These are phyloP conservation scores for Botryotinia calthae DNA, from an alignment of 2,329 filamentous ascomycete species.

Conservation along the genomic window DNA sequence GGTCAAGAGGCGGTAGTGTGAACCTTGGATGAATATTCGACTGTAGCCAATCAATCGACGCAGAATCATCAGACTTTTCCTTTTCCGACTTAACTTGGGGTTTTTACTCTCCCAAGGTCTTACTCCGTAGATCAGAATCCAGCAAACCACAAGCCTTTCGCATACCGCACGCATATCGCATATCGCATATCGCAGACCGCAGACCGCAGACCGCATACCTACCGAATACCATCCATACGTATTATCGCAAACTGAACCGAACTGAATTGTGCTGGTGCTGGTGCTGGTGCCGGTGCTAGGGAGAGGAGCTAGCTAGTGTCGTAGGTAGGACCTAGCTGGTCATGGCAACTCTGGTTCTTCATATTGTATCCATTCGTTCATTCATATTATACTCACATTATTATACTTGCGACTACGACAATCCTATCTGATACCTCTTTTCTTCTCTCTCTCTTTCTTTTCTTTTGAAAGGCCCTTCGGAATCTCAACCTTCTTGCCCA, in stretches of 20 bases:
- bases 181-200: not conserved
- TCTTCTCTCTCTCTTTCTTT: not conserved
- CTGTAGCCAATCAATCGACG: not conserved
- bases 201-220: not conserved
- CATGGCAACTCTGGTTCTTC: no score
- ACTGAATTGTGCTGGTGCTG: not conserved
- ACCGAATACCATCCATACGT: not conserved
- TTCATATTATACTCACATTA: not conserved
- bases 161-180: not conserved
- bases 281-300: not conserved
- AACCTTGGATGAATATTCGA: not conserved
- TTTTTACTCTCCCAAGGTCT: not conserved
- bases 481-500: not conserved
- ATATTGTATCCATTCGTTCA: not conserved
- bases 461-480: not conserved
- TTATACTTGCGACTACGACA: no score
- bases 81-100: not conserved
- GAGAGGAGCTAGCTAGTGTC: not conserved
- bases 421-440: no score
- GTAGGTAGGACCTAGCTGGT: not conserved
- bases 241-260: not conserved
- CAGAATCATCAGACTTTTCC: not conserved
- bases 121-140: not conserved
- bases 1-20: not conserved
- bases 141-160: not conserved